These are phyloP conservation scores for Eucalyptus regnans DNA, from an alignment of 345 rosid genomes.

Conservation along the genomic window DNA sequence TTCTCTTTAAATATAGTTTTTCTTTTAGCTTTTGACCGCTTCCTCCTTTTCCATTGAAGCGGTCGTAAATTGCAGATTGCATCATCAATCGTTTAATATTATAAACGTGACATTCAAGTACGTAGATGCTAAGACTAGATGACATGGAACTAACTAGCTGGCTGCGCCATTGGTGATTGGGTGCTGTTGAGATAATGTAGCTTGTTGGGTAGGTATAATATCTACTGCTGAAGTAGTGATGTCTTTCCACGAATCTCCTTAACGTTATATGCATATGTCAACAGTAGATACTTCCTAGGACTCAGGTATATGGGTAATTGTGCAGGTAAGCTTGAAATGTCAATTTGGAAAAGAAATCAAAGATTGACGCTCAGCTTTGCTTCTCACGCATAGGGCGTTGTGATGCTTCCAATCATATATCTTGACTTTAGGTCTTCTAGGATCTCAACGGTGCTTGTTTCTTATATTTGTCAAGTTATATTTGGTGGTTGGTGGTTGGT, in stretches of 20 bases:
- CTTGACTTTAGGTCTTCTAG: background rate
- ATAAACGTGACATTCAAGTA: background rate
- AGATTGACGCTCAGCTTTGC: background rate
- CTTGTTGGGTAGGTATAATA: background rate
- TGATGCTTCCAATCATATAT: background rate
- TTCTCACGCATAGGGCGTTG: background rate
- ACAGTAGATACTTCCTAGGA: background rate
- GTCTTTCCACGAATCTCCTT: background rate
- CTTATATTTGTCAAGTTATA: too few relatives aligned
- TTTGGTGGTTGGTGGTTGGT: too few relatives aligned
- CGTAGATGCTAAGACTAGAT: background rate
- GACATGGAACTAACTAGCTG: background rate
- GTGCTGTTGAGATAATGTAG: background rate
- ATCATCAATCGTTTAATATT: background rate
- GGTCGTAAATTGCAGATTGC: background rate
- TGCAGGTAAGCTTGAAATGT: background rate
- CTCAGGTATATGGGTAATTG: background rate
- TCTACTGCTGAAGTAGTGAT: background rate
- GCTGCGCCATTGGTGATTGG: background rate
- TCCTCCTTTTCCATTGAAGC: background rate
- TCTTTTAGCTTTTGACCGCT: too few relatives aligned
- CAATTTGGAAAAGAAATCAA: background rate
- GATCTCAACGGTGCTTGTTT: background rate
- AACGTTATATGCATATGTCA: background rate
- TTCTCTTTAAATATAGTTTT: background rate